Conservation (phyloP, 495 filamentous ascomycete species). For the Podospora anserina region DNA sequence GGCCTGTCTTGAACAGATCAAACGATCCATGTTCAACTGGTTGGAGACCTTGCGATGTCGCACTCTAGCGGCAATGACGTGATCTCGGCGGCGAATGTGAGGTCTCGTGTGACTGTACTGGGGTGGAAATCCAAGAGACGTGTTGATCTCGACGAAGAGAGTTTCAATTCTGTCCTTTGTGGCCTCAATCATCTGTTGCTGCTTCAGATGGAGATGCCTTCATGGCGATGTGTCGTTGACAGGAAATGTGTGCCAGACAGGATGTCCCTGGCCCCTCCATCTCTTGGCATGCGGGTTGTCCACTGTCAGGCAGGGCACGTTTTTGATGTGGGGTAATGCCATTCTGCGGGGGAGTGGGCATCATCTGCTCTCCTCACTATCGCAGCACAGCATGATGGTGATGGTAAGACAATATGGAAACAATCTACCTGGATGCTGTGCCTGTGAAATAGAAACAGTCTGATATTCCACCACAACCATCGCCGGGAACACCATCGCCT, state of each 20-base stretch:
- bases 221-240: neutral
- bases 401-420: neutral
- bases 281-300: neutral
- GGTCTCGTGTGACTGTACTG: constrained; percentile 3
- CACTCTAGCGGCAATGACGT: constrained; percentile 2
- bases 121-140: neutral
- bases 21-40: neutral
- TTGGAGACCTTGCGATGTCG: constrained; percentile 1
- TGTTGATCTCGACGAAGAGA: neutral
- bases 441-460: neutral
- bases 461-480: neutral
- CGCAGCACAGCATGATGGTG: neutral
- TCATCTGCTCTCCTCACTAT: neutral
- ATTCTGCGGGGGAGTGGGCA: neutral
- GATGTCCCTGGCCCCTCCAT: neutral
- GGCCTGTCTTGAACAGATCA: neutral
- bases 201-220: neutral
- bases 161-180: neutral
- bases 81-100: neutral
- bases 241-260: neutral
- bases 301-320: neutral
- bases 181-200: neutral
- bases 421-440: neutral
- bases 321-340: neutral
- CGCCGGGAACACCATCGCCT: neutral